A percentile compares a stretch with the other conserved stretches of the same genome.
Conservation (phyloP, 2,329 filamentous ascomycete genomes). For the Scedosporium apiospermum region DNA sequence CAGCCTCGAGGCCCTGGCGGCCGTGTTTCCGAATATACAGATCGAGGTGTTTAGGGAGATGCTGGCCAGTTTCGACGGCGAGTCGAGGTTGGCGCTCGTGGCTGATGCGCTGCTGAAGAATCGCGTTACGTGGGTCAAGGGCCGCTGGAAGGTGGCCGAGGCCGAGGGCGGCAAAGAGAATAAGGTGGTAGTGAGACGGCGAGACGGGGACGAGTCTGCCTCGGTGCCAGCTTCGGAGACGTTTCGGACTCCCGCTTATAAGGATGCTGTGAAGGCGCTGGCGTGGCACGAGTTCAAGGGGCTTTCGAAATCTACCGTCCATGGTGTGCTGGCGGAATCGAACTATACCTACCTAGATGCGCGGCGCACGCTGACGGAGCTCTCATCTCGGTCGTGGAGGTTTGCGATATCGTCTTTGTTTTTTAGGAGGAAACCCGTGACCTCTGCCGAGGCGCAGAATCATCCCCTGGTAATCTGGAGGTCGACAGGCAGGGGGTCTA, state of each 20-base stretch:
- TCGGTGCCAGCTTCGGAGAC: slow-evolving; percentile 49
- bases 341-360: slow-evolving; percentile 72
- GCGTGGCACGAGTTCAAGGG: slow-evolving; percentile 69
- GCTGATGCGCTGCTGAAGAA: slow-evolving; percentile 70
- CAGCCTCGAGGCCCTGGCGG: slow-evolving; percentile 57
- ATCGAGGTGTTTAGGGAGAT: slow-evolving; percentile 77
- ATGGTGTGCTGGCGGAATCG: slow-evolving; percentile 68
- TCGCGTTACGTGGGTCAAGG: slow-evolving; percentile 59
- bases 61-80: slow-evolving; percentile 62
- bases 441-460: slow-evolving; percentile 43
- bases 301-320: slow-evolving; percentile 62
- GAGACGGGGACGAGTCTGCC: slow-evolving; percentile 14
- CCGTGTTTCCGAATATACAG: slow-evolving; percentile 72
- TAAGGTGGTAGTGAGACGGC: slow-evolving; percentile 16
- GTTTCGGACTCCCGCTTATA: slow-evolving; percentile 60
- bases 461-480: slow-evolving; percentile 57
- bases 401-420: slow-evolving; percentile 65
- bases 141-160: slow-evolving; percentile 46
- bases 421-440: slow-evolving; percentile 46
- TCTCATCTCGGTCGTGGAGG: slow-evolving; percentile 69
- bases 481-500: slow-evolving; percentile 43
- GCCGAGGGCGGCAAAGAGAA: slow-evolving; percentile 6
- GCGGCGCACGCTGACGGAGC: slow-evolving; percentile 55
- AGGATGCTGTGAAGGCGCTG: slow-evolving; percentile 56
- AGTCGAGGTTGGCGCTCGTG: slow-evolving; percentile 67